These are phyloP conservation scores for Zymoseptoria crescenta DNA, from an alignment of 2,329 filamentous ascomycete genomes.

Conservation along the genomic window DNA sequence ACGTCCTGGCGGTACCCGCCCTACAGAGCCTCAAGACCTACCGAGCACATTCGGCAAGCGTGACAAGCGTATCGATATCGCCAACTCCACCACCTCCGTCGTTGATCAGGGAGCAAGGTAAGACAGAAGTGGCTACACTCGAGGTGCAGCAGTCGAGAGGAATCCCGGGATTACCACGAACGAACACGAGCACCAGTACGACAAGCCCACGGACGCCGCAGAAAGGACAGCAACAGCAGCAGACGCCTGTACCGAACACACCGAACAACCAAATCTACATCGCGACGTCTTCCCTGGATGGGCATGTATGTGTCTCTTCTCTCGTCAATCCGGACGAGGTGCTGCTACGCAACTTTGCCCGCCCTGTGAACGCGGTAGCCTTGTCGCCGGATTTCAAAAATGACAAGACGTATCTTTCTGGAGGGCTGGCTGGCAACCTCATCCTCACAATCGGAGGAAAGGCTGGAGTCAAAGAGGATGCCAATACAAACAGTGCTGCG, in stretches of 20 bases:
- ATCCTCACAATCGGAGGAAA: conserved; percentile 79
- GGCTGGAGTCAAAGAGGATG: conserved; percentile 68
- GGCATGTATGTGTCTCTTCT: conserved; percentile 87
- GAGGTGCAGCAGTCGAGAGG: conserved; percentile 1
- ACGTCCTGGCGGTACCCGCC: conserved; percentile 75
- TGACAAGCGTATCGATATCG: conserved; percentile 84
- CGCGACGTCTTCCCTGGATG: conserved; percentile 88
- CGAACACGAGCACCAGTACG: conserved; percentile 6
- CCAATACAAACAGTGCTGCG: conserved; percentile 80
- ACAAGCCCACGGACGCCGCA: conserved; percentile 8
- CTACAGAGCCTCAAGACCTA: conserved; percentile 79
- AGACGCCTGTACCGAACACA: conserved; percentile 57
- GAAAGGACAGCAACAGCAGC: conserved; percentile 43
- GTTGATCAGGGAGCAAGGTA: conserved; percentile 10
- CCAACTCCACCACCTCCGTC: conserved; percentile 62
- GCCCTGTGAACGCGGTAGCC: conserved; percentile 84
- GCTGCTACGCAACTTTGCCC: conserved; percentile 82
- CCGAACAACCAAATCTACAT: conserved; percentile 90
- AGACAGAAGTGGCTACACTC: conserved; percentile 4
- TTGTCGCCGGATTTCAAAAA: conserved; percentile 92
- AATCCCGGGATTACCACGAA: conserved; percentile 6
- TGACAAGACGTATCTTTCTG: conserved; percentile 83
- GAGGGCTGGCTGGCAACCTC: conserved; percentile 78
- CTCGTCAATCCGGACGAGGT: conserved; percentile 84
- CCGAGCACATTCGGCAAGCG: conserved; percentile 84